A percentile compares a stretch with the other conserved stretches of the same genome.
phyloP scores from a whole-genome alignment of 2,329 filamentous ascomycete genomes.

The Neocatenulostroma microsporum region DNA sequence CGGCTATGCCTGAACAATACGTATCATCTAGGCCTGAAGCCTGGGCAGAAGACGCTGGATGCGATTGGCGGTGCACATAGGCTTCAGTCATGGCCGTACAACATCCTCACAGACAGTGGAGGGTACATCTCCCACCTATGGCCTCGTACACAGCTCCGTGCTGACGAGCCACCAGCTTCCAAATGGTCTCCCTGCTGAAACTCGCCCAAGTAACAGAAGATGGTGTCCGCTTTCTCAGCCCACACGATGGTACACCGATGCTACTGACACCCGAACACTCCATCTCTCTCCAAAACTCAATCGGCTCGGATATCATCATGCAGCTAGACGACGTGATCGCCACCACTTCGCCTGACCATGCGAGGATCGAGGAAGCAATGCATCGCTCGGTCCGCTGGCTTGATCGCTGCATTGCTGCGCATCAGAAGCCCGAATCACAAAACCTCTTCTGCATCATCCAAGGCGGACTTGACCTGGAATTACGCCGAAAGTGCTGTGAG shows the following conservation, averaged over 20 bases:
- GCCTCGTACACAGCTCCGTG: conserved; percentile 3
- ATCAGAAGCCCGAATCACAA: conserved; percentile 72
- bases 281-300: conserved; percentile 90
- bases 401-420: conserved; percentile 85
- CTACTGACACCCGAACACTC: conserved; percentile 96
- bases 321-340: conserved; percentile 97
- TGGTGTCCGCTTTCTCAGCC: conserved; percentile 90
- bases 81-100: conserved; percentile 89
- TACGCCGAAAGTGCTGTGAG: conserved; percentile 72
- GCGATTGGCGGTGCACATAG: conserved; percentile 86
- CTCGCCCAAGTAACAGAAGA: conserved; percentile 92
- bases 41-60: conserved; percentile 82
- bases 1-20: conserved; percentile 95
- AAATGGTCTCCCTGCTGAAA: conserved; percentile 95
- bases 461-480: conserved; percentile 79
- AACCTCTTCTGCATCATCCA: conserved; percentile 99
- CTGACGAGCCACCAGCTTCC: conserved; percentile 57
- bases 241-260: conserved; percentile 93
- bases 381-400: conserved; percentile 90
- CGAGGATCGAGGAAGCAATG: conserved; percentile 90
- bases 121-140: too few species aligned
- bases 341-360: conserved; percentile 83
- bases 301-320: conserved; percentile 99
- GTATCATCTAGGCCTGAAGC: conserved; percentile 91
- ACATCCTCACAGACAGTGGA: conserved; percentile 64